Evolutionary conservation across 306 rosid species (phyloP).

Genomic region (Dryas alaskensis): DNA sequence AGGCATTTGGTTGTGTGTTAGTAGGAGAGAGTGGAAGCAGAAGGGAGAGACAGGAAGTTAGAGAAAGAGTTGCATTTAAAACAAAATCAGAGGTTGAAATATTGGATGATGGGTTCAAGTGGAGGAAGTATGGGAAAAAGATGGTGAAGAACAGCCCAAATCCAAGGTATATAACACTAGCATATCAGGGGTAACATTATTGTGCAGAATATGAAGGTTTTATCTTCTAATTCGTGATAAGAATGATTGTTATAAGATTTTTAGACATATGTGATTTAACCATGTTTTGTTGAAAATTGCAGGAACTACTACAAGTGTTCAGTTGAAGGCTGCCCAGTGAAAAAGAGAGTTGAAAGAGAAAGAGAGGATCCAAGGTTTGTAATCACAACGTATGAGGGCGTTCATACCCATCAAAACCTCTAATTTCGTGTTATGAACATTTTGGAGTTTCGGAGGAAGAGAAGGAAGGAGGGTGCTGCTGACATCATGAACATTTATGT

Average conservation of each 20-base stretch:
- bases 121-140: constrained; percentile 97
- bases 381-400: constrained; percentile 87
- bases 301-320: constrained; percentile 92
- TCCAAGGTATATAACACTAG: constrained; percentile 54
- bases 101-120: constrained; percentile 78
- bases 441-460: constrained; percentile 3
- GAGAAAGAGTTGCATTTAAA: constrained; percentile 61
- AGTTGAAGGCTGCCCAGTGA: constrained; percentile 76
- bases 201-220: no score
- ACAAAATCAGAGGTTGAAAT: constrained; percentile 73
- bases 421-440: constrained; percentile 11
- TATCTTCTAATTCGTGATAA: no score
- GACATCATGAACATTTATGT: no score
- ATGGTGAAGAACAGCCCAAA: constrained; percentile 90
- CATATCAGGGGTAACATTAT: no score
- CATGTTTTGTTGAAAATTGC: constrained; percentile 21
- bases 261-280: neutral
- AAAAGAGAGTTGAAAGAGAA: constrained; percentile 96
- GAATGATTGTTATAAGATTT: neutral
- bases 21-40: constrained; percentile 35
- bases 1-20: constrained; percentile 12
- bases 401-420: constrained; percentile 60
- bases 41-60: constrained; percentile 35
- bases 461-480: neutral
- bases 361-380: constrained; percentile 64